Conservation (phyloP, 2,329 filamentous ascomycete genomes). For the Alternaria consortialis region DNA sequence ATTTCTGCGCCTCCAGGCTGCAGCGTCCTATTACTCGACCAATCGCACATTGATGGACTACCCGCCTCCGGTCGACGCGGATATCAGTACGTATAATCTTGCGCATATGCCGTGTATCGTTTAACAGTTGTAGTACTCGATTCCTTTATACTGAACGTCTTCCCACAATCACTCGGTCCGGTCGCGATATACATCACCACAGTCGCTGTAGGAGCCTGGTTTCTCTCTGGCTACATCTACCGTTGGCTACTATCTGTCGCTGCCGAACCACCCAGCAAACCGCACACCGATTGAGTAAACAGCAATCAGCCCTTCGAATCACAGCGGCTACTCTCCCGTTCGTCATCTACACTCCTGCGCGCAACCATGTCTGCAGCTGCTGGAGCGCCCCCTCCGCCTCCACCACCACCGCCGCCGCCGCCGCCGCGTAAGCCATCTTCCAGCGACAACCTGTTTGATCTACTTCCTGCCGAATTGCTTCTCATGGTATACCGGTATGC, state of each 20-base stretch:
- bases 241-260: slow-evolving; percentile 40
- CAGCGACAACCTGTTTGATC: slow-evolving; percentile 39
- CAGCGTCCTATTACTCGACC: slow-evolving; percentile 85
- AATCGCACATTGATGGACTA: slow-evolving; percentile 77
- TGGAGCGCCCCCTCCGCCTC: slow-evolving; percentile 32
- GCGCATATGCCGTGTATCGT: background rate
- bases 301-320: background rate
- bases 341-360: background rate
- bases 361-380: slow-evolving; percentile 35
- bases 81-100: slow-evolving; percentile 63
- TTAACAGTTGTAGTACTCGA: slow-evolving; percentile 71
- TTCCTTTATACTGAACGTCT: slow-evolving; percentile 79
- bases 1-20: slow-evolving; percentile 76
- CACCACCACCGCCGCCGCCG: slow-evolving; percentile 27
- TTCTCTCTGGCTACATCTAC: slow-evolving; percentile 58
- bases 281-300: slow-evolving; percentile 44
- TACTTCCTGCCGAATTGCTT: slow-evolving; percentile 58
- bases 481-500: slow-evolving; percentile 56
- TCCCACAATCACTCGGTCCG: slow-evolving; percentile 79
- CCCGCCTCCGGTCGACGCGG: slow-evolving; percentile 77
- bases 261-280: slow-evolving; percentile 32
- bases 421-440: slow-evolving; percentile 21
- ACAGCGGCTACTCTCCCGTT: background rate
- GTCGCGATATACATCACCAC: slow-evolving; percentile 73
- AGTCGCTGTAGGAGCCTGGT: slow-evolving; percentile 65